These are phyloP conservation scores for Cercospora sp. DNA, from an alignment of 2,329 filamentous ascomycete species.

Conservation along the genomic window DNA sequence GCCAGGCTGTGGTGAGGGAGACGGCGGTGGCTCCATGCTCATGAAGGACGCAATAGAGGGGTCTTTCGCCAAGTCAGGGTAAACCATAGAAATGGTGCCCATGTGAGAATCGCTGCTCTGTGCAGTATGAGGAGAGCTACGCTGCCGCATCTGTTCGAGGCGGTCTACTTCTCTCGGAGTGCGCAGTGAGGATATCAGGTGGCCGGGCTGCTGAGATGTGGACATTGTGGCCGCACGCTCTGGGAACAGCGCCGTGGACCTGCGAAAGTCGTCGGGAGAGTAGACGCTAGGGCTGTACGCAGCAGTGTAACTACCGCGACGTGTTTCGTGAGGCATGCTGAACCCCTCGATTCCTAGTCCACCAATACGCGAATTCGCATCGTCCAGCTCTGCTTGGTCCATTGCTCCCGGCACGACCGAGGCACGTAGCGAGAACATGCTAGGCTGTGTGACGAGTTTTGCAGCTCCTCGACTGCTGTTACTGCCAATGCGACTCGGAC, in stretches of 20 bases:
- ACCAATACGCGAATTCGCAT: slow-evolving; percentile 33
- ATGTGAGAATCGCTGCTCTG: slow-evolving; percentile 18
- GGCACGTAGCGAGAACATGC: slow-evolving; percentile 35
- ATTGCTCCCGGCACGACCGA: slow-evolving; percentile 33
- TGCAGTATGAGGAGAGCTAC: slow-evolving; percentile 9
- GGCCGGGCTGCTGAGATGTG: not conserved
- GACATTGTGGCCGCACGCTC: slow-evolving; percentile 6
- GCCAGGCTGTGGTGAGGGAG: slow-evolving; percentile 1
- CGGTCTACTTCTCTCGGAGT: not conserved
- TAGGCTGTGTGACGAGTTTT: slow-evolving; percentile 34
- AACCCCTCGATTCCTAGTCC: slow-evolving; percentile 36
- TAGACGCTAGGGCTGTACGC: slow-evolving; percentile 37
- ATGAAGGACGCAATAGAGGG: slow-evolving; percentile 26
- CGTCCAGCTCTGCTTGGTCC: slow-evolving; percentile 28
- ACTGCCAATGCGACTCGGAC: slow-evolving; percentile 32
- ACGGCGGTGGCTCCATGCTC: slow-evolving; percentile 5
- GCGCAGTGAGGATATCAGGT: not conserved
- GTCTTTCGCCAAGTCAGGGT: slow-evolving; percentile 29
- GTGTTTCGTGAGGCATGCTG: slow-evolving; percentile 31
- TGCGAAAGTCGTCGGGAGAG: slow-evolving; percentile 21
- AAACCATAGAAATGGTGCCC: slow-evolving; percentile 24
- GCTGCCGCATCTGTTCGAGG: not conserved
- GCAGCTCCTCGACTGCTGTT: slow-evolving; percentile 29
- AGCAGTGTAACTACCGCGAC: slow-evolving; percentile 18
- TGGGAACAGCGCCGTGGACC: slow-evolving; percentile 4